Conservation (phyloP, 2,329 filamentous ascomycete species). For the Helicocarpus griseus region DNA sequence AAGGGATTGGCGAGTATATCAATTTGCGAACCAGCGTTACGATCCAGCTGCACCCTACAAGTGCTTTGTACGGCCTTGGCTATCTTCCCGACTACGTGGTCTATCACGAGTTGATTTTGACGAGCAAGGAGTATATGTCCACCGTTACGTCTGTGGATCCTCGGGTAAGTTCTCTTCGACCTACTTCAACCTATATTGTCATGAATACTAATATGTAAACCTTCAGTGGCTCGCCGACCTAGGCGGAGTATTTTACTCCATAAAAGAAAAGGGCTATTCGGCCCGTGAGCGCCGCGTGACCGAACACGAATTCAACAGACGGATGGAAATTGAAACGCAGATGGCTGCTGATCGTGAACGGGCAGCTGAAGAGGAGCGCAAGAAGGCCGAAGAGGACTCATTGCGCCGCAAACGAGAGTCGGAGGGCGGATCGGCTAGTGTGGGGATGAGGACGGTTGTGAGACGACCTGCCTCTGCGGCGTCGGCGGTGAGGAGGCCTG, state of each 20-base stretch:
- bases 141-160: slow-evolving; percentile 94
- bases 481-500: slow-evolving; percentile 19
- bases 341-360: slow-evolving; percentile 77
- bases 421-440: slow-evolving; percentile 20
- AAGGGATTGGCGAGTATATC: slow-evolving; percentile 94
- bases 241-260: slow-evolving; percentile 91
- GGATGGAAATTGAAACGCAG: slow-evolving; percentile 85
- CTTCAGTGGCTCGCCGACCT: slow-evolving; percentile 78
- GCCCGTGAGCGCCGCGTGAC: slow-evolving; percentile 74
- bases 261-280: slow-evolving; percentile 96
- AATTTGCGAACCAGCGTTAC: slow-evolving; percentile 91
- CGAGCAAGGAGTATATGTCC: slow-evolving; percentile 95
- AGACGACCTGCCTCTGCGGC: slow-evolving; percentile 22
- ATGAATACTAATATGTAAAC: neutral
- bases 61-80: slow-evolving; percentile 81
- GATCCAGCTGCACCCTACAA: slow-evolving; percentile 89
- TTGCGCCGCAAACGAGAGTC: slow-evolving; percentile 26
- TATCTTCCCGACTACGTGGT: slow-evolving; percentile 95
- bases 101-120: slow-evolving; percentile 96
- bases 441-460: slow-evolving; percentile 20
- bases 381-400: slow-evolving; percentile 29
- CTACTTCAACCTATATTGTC: neutral
- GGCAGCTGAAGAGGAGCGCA: slow-evolving; percentile 30
- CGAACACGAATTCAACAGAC: slow-evolving; percentile 83
- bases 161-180: slow-evolving; percentile 41